A percentile compares a stretch with the other conserved stretches of the same genome.
These are phyloP conservation scores for Stylonectria norvegica DNA, from an alignment of 2,329 filamentous ascomycete species.

Conservation along the genomic window DNA sequence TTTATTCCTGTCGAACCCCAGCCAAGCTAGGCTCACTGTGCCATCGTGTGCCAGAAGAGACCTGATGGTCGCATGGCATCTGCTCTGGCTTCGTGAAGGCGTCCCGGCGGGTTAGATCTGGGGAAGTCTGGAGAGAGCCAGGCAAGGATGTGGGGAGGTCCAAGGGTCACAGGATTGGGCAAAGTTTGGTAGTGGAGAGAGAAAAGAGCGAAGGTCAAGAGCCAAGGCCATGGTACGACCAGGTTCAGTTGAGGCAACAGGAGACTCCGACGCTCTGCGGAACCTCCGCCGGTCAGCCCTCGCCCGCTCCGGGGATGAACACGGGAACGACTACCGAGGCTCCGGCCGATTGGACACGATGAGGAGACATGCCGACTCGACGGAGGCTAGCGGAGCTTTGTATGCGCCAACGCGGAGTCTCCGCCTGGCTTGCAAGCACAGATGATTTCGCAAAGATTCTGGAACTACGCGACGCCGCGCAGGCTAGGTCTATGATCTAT, in stretches of 20 bases:
- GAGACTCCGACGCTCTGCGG: slow-evolving; percentile 7
- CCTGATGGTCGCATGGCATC: slow-evolving; percentile 2
- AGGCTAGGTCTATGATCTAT: no score
- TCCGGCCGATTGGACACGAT: no score
- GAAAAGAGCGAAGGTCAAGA: not conserved
- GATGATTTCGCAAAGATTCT: no score
- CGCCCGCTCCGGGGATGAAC: not conserved
- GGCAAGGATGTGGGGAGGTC: not conserved
- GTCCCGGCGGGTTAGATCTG: not conserved
- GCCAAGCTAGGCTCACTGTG: not conserved
- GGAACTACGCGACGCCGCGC: no score
- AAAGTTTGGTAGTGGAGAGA: not conserved
- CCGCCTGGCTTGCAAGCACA: no score
- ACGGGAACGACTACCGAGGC: no score
- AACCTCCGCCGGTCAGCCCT: slow-evolving; percentile 5
- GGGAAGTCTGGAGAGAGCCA: slow-evolving; percentile 13
- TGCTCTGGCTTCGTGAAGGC: no score
- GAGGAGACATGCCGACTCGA: no score
- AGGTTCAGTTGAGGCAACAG: slow-evolving; percentile 2
- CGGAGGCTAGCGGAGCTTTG: no score
- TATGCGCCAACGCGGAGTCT: no score
- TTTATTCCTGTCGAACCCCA: slow-evolving; percentile 1
- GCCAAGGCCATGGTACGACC: no score
- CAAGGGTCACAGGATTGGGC: slow-evolving; percentile 4
- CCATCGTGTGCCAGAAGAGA: not conserved